Conservation (phyloP, 768 basidiomycete genomes). For the Cantharellus cinnabarinus region DNA sequence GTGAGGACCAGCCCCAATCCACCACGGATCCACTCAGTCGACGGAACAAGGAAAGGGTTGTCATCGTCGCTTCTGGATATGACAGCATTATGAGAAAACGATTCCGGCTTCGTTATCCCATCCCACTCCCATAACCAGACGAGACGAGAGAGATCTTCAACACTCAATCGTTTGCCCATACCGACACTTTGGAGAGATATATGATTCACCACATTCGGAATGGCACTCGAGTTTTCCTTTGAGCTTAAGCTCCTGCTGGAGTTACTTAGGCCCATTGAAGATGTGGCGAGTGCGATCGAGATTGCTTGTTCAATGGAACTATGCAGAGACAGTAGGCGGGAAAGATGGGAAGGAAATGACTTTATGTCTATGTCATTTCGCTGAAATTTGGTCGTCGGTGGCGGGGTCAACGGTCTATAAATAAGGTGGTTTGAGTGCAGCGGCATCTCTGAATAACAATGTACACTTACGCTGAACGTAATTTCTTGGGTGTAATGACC, state of each 20-base stretch:
- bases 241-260: too few relatives aligned
- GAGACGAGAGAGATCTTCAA: constrained; percentile 51
- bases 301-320: constrained; percentile 61
- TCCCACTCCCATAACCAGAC: constrained; percentile 91
- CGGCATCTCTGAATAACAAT: neutral
- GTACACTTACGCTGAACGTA: constrained; percentile 3
- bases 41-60: constrained; percentile 12
- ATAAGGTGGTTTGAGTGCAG: neutral
- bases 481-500: constrained; percentile 10
- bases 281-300: constrained; percentile 69
- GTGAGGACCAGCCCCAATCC: constrained; percentile 62
- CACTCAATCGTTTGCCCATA: constrained; percentile 37
- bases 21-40: constrained; percentile 58
- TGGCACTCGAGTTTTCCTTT: neutral
- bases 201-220: neutral
- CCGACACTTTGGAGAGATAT: constrained; percentile 28
- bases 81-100: neutral
- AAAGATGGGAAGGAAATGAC: constrained; percentile 19
- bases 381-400: neutral
- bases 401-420: neutral
- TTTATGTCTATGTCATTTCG: neutral
- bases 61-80: neutral
- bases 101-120: constrained; percentile 19
- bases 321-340: constrained; percentile 42
- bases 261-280: constrained; percentile 9